Base-by-base conservation (phyloP, 2,329 filamentous ascomycete genomes). In the Penicillium sumatraense region DNA sequence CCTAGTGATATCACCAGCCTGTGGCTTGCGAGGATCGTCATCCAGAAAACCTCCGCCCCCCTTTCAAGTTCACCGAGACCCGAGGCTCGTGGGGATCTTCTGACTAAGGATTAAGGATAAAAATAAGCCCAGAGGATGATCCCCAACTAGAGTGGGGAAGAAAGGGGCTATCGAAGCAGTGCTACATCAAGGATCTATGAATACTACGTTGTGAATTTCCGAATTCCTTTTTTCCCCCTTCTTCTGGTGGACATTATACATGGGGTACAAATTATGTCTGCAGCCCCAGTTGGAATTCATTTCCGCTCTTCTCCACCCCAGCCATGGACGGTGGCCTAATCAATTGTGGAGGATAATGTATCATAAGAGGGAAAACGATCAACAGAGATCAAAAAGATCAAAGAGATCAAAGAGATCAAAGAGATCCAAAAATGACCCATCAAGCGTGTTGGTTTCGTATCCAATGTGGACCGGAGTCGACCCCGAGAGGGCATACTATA, bases 21-120 rank as follows among this genome's bases (percentile, higher is more conserved):
- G 53, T 59, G 59, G 59, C 57, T 59, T 52, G 52, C 44, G 46
- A 52, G 49, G 61, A 62, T 63, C 59, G 55, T 55, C 54, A 38
- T 41, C 47, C n/a, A 31, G 51, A 44, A 26, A 49, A 33, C 26
- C 24, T 21, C 31, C 27, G 21, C 45, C 49, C 49, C 35, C 51
- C 35, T 42, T 44, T 24, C 24, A 18, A 8, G 24, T 50, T 48
- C 54, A 41, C 55, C 59, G 55, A 55, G 47, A 46, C 41, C 51
- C 55, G 51, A 57, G 51, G 42, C 46, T 54, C 56, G 41, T 49
- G 41, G 44, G 48, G 50, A 53, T 57, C 51, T 48, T 35, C 49
- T 46, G 24, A 46, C 42, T 56, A 50, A 41, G 21, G 35, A 42
- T 33, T 40, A 48, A 41, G 20, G 38, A 55, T 49, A 56, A 61